Evolutionary conservation across 1,139 yeast genomes (phyloP).

Genomic region (Pichia terricola): DNA sequence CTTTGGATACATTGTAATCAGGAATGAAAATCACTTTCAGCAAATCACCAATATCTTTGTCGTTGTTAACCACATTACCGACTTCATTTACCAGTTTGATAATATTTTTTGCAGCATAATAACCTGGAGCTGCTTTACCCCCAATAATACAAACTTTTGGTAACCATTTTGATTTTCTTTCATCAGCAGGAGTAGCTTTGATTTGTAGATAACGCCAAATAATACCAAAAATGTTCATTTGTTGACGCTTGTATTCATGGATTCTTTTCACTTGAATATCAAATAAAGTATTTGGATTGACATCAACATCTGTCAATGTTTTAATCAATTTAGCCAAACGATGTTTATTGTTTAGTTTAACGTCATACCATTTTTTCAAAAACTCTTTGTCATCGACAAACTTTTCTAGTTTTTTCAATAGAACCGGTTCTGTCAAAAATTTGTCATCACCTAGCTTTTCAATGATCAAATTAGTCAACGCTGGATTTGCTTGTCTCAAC

Average conservation of each 20-base stretch:
- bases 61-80: slow-evolving; percentile 71
- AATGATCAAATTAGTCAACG: slow-evolving; percentile 61
- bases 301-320: slow-evolving; percentile 54
- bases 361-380: slow-evolving; percentile 59
- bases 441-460: slow-evolving; percentile 62
- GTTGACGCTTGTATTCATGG: slow-evolving; percentile 94
- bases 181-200: slow-evolving; percentile 58
- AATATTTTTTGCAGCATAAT: slow-evolving; percentile 87
- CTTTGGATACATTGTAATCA: slow-evolving; percentile 89
- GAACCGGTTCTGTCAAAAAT: slow-evolving; percentile 59
- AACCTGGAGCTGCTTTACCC: slow-evolving; percentile 96
- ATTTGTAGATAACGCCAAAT: slow-evolving; percentile 73
- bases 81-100: slow-evolving; percentile 80
- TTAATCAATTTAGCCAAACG: slow-evolving; percentile 65
- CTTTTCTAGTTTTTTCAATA: slow-evolving; percentile 58
- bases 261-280: slow-evolving; percentile 93
- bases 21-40: slow-evolving; percentile 84
- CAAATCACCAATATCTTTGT: slow-evolving; percentile 60
- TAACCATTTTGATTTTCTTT: slow-evolving; percentile 53
- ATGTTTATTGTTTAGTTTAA: slow-evolving; percentile 63
- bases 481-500: slow-evolving; percentile 90
- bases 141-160: slow-evolving; percentile 81
- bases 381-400: slow-evolving; percentile 62
- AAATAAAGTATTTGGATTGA: slow-evolving; percentile 68
- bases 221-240: slow-evolving; percentile 81